Percentiles rank a stretch among this genome's conserved stretches.
Conservation (phyloP, 495 filamentous ascomycete genomes). For the Podospora pseudopauciseta region DNA sequence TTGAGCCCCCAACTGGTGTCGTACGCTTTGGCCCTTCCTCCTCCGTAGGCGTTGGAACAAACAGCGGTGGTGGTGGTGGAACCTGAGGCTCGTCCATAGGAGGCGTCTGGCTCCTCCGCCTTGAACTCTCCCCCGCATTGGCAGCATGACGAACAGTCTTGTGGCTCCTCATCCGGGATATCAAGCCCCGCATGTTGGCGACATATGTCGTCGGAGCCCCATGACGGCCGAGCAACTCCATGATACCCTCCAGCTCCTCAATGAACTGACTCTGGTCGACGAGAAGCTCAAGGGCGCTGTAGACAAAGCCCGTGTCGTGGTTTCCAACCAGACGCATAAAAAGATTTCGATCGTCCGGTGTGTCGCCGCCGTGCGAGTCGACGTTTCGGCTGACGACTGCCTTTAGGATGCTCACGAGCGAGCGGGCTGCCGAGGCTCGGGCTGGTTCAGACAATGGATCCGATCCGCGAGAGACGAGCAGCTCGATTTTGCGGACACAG, state of each 20-base stretch:
- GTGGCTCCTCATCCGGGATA: slow-evolving; percentile 31
- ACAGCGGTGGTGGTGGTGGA: background rate
- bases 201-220: slow-evolving; percentile 31
- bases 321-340: slow-evolving; percentile 39
- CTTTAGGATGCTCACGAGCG: slow-evolving; percentile 40
- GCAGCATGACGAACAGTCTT: slow-evolving; percentile 2
- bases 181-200: slow-evolving; percentile 29
- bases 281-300: slow-evolving; percentile 36
- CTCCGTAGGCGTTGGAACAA: background rate
- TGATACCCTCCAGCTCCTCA: slow-evolving; percentile 32
- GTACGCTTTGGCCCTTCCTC: slow-evolving; percentile 1
- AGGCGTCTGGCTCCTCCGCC: slow-evolving; percentile 22
- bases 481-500: slow-evolving; percentile 35
- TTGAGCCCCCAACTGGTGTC: background rate
- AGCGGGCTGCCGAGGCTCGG: slow-evolving; percentile 37
- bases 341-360: slow-evolving; percentile 33
- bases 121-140: slow-evolving; percentile 9
- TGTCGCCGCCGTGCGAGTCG: slow-evolving; percentile 26
- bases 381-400: slow-evolving; percentile 34
- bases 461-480: slow-evolving; percentile 34
- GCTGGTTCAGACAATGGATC: slow-evolving; percentile 33
- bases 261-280: slow-evolving; percentile 37
- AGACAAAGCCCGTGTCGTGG: slow-evolving; percentile 36
- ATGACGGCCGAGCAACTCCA: slow-evolving; percentile 26
- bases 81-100: slow-evolving; percentile 7